A percentile compares a stretch with the other conserved stretches of the same genome.
phyloP scores from a whole-genome alignment of 2,329 filamentous ascomycete species.

The Ceratocystis harringtonii region DNA sequence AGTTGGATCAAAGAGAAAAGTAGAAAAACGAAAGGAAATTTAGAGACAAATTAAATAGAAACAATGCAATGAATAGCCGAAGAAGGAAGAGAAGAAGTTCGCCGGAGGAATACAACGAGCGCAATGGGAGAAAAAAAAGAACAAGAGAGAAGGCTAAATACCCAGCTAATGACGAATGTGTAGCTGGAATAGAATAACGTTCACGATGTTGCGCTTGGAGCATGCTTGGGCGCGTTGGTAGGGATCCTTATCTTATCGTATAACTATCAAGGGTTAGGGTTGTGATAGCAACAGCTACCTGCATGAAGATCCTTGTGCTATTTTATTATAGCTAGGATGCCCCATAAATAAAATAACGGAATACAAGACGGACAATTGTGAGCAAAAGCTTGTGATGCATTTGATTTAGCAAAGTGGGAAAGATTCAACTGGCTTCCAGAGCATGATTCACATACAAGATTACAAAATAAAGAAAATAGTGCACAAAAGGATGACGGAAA shows the following conservation, averaged over 20 bases:
- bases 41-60: neutral
- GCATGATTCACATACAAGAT: neutral
- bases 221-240: neutral
- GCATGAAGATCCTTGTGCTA: neutral
- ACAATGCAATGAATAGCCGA: neutral
- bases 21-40: neutral
- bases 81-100: neutral
- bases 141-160: neutral
- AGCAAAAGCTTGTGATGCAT: constrained; percentile 13
- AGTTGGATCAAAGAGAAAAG: neutral
- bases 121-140: neutral
- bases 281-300: neutral
- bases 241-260: neutral
- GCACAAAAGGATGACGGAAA: neutral
- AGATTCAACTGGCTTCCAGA: neutral
- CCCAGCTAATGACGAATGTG: neutral
- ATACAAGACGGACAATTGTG: neutral
- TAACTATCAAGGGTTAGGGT: neutral
- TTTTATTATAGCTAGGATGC: no score
- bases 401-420: neutral
- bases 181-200: neutral
- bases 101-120: neutral
- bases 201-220: neutral
- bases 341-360: neutral
- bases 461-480: constrained; percentile 12